Evolutionary conservation across 1,284 basidiomycete genomes (phyloP), one percentile per base, ranked within the genome.

Genomic region (Ustilago sp.): DNA sequence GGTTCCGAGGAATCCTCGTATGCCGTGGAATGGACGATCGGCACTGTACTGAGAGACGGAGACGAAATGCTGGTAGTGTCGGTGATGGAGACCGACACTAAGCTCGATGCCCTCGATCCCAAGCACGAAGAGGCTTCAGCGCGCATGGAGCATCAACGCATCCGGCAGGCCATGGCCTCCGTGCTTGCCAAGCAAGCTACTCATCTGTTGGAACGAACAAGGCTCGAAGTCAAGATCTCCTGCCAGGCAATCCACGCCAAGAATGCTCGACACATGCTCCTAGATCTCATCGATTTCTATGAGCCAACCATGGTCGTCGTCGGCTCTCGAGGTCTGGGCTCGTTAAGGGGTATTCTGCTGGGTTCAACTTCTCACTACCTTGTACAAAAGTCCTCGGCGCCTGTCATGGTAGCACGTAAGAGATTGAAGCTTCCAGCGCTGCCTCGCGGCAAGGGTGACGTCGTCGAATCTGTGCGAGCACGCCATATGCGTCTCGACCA

Each of bases 351-450:
- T 31, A 96, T 98, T 82, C 89, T 98, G 7, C 91, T 98, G 41
- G 95, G 95, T n/a, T 96, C 94, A 3, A 98, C 95, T 0, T 96
- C 94, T 4, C 94, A 98, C 87, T 99, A 99, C 86, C 91, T 98
- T 56, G 94, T 98, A 50, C 94, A 94, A 88, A 94, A 94, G 87
- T 93, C 91, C 62, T 93, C 91, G 4, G 94, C 94, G 0, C 95
- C 93, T 2, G 94, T 95, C 66, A 95, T 95, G 94, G 92, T 81
- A 8, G 83, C 80, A 4, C 71, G 83, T 28, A 83, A 81, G 56
- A 67, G 83, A 31, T 74, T 85, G 43, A 80, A 82, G 61, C 63
- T 85, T 12, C 84, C 84, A 0, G 73, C 79, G 1, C 52, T 85
- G 56, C 84, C 84, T 13, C 69, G 82, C 2, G 84, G 80, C 35